Conservation (phyloP, 2,329 filamentous ascomycete species). For the Talaromyces pinophilus region DNA sequence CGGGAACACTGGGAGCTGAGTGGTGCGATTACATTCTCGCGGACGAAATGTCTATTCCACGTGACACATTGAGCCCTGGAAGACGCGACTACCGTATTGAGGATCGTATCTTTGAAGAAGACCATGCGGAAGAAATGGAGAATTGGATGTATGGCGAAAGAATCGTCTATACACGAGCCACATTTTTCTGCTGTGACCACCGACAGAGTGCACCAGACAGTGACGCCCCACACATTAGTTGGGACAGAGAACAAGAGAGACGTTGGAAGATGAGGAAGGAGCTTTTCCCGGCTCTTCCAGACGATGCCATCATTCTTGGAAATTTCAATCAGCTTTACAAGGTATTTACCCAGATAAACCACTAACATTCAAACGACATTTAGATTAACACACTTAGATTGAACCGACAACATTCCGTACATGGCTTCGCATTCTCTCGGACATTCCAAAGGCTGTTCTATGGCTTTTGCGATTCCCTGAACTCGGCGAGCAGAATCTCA, state of each 20-base stretch:
- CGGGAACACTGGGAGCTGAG: constrained; percentile 90
- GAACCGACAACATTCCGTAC: constrained; percentile 94
- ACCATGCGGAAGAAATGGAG: constrained; percentile 68
- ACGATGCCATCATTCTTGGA: constrained; percentile 86
- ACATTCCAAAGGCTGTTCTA: constrained; percentile 81
- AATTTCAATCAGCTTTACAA: constrained; percentile 99
- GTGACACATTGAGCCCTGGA: constrained; percentile 75
- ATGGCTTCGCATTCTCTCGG: constrained; percentile 87
- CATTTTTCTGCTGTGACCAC: constrained; percentile 98
- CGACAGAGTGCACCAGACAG: constrained; percentile 80
- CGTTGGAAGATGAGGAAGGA: constrained; percentile 93
- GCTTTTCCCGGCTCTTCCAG: constrained; percentile 77
- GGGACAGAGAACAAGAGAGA: constrained; percentile 78
- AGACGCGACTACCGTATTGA: constrained; percentile 72
- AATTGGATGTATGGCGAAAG: constrained; percentile 97
- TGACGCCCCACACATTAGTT: constrained; percentile 66
- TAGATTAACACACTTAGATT: constrained; percentile 62
- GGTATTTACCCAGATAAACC: constrained; percentile 53
- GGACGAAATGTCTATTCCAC: constrained; percentile 82
- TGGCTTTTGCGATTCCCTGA: constrained; percentile 98
- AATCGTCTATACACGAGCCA: constrained; percentile 89
- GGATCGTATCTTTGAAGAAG: constrained; percentile 63
- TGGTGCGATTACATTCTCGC: constrained; percentile 98
- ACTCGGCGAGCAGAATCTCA: constrained; percentile 81
- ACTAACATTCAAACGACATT: not conserved